Evolutionary conservation across 164 flowering plant genomes (phyloP), one percentile per base, ranked within the genome.

Genomic region (Kingdonia uniflora): DNA sequence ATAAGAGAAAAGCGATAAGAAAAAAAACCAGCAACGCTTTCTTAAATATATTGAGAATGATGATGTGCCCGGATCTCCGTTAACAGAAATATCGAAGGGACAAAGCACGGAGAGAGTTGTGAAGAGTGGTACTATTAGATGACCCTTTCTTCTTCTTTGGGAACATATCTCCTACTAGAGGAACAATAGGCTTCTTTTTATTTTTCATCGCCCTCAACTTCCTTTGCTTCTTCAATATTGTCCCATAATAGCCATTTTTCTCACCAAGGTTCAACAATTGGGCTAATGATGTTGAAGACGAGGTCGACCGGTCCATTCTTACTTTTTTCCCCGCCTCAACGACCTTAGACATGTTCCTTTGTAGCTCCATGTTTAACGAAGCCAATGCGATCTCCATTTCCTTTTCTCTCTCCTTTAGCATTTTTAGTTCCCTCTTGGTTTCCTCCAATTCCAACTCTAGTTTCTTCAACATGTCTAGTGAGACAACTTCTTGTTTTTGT

Each of bases 141-240:
- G n/a, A n/a, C 35, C 8, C 8, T 8, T 29, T 54, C 51, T 79
- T 81, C 62, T 65, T 75, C 73, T 65, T 70, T 22, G 71, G 63
- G 26, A 84, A 72, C 41, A 76, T 56, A 35, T 78, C 83, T 37
- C 76, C 71, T 11, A 89, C 73, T 12, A 81, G 79, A 51, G 92
- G 92, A 66, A 84, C 56, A 5, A 89, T 82, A 39, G 92, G 92
- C 69, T 85, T 81, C 75, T 75, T 72, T 71, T 88, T 81, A 4
- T 29, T 4, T 29, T 29, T 29, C 54, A 39, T 62, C 47, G 16
- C 58, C 33, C 41, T 37, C 63, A 52, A 46, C 57, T 29, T 60
- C 47, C 44, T n/a, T 56, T 55, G 44, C 58, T 59, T 73, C 19
- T 16, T 44, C 6, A 16, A 44, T 10, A 23, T 66, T 39, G 53